Percentiles rank a stretch among this genome's conserved stretches.
These are phyloP conservation scores for Hyphodiscus hymeniophilus DNA, from an alignment of 495 filamentous ascomycete genomes.

Conservation along the genomic window DNA sequence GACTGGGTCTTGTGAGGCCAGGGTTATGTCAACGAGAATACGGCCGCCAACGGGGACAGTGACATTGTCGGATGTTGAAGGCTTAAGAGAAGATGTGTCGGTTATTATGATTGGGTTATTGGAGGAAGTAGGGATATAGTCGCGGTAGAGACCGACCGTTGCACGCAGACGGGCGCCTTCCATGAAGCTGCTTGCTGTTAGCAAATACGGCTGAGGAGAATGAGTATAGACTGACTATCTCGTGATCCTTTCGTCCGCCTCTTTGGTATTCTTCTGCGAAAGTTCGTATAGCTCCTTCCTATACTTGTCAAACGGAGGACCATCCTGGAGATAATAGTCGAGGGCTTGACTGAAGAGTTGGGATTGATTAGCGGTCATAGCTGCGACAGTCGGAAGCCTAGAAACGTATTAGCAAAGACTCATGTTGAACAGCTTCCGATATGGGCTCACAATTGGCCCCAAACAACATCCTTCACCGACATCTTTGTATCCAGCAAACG, in stretches of 20 bases:
- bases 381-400: conserved; percentile 30
- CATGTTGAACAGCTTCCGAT: background rate
- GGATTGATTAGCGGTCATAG: conserved; percentile 58
- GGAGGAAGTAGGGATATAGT: conserved; percentile 17
- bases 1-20: conserved; percentile 49
- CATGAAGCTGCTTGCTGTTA: conserved; percentile 38
- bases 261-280: conserved; percentile 37
- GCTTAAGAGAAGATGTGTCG: conserved; percentile 26
- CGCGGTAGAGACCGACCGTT: conserved; percentile 50
- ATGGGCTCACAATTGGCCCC: conserved; percentile 48
- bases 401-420: background rate
- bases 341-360: conserved; percentile 70
- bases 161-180: conserved; percentile 58
- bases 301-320: conserved; percentile 33
- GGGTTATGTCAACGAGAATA: conserved; percentile 48
- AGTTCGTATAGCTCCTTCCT: conserved; percentile 50
- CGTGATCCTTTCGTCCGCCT: conserved; percentile 41
- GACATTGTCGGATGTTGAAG: conserved; percentile 43
- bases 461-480: conserved; percentile 60
- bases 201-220: background rate
- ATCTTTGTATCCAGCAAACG: conserved; percentile 57
- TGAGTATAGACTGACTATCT: conserved; percentile 14
- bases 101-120: conserved; percentile 28
- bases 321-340: conserved; percentile 64
- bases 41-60: conserved; percentile 30